Conservation (phyloP, 805 yeast genomes). For the Priceomyces fermenticarens region DNA sequence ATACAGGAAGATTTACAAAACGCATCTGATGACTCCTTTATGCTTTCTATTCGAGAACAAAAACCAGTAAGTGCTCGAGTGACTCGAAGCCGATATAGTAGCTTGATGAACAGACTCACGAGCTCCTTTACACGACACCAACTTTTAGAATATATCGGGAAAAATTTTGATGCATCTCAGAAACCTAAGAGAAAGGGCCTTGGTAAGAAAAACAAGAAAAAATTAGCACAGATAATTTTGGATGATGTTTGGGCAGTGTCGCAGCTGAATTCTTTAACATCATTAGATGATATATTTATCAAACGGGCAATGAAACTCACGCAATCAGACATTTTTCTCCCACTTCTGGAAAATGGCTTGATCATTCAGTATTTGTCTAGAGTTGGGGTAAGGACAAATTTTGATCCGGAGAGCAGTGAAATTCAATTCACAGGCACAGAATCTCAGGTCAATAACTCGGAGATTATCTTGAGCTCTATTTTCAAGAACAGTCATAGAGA, state of each 20-base stretch:
- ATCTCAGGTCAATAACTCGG: slow-evolving; percentile 41
- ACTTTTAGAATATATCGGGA: slow-evolving; percentile 8
- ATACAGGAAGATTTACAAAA: slow-evolving; percentile 4
- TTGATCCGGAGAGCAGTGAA: slow-evolving; percentile 22
- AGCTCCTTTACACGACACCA: slow-evolving; percentile 14
- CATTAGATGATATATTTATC: slow-evolving; percentile 29
- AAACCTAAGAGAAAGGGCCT: slow-evolving; percentile 1
- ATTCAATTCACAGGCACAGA: slow-evolving; percentile 40
- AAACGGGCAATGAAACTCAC: slow-evolving; percentile 30
- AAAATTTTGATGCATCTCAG: slow-evolving; percentile 1
- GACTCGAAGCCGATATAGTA: slow-evolving; percentile 8
- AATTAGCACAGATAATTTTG: slow-evolving; percentile 26
- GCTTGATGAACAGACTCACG: slow-evolving; percentile 4
- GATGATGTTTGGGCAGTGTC: slow-evolving; percentile 31
- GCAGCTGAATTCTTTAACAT: slow-evolving; percentile 16
- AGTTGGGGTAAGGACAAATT: slow-evolving; percentile 37
- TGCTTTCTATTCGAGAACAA: slow-evolving; percentile 8
- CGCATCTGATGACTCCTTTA: slow-evolving; percentile 1
- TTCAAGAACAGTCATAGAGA: slow-evolving; percentile 25
- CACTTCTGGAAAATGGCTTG: slow-evolving; percentile 36
- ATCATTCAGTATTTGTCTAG: slow-evolving; percentile 38
- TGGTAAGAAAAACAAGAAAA: slow-evolving; percentile 10
- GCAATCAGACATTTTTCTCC: slow-evolving; percentile 38
- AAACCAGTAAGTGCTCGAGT: slow-evolving; percentile 8
- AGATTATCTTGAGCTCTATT: slow-evolving; percentile 33